Evolutionary conservation across 768 basidiomycete genomes (phyloP).

Genomic region (Hypsizygus marmoreus): DNA sequence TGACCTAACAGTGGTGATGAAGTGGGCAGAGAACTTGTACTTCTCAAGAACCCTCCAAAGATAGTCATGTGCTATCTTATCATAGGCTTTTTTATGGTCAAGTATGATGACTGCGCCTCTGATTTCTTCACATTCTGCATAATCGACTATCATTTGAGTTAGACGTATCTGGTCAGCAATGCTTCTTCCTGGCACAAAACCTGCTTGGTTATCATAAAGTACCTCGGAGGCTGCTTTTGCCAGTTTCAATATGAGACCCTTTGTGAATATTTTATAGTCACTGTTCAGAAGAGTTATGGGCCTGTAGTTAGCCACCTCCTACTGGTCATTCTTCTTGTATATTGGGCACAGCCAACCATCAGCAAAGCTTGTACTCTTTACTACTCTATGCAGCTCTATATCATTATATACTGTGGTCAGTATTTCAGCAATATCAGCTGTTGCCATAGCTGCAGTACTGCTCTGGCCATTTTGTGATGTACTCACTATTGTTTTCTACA

Average conservation of each 20-base stretch:
- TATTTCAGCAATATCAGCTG: not conserved
- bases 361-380: not conserved
- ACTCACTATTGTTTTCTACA: constrained; percentile 14
- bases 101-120: constrained; percentile 7
- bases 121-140: not conserved
- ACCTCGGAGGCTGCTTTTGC: not conserved
- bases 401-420: constrained; percentile 9
- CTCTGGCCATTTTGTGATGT: not conserved
- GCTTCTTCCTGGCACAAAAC: constrained; percentile 9
- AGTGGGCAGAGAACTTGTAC: constrained; percentile 12
- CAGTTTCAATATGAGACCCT: not conserved
- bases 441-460: not conserved
- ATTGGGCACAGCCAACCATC: constrained; percentile 11
- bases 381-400: not conserved
- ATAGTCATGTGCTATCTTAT: constrained; percentile 7
- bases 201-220: constrained; percentile 3
- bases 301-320: not conserved
- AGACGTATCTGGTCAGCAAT: constrained; percentile 5
- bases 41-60: constrained; percentile 2
- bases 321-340: constrained; percentile 7
- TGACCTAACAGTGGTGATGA: constrained; percentile 13
- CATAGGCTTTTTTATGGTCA: constrained; percentile 5
- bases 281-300: constrained; percentile 7
- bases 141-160: not conserved
- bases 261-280: constrained; percentile 11